These are phyloP conservation scores for Penicillium sp. DNA, from an alignment of 2,329 filamentous ascomycete species.

Conservation along the genomic window DNA sequence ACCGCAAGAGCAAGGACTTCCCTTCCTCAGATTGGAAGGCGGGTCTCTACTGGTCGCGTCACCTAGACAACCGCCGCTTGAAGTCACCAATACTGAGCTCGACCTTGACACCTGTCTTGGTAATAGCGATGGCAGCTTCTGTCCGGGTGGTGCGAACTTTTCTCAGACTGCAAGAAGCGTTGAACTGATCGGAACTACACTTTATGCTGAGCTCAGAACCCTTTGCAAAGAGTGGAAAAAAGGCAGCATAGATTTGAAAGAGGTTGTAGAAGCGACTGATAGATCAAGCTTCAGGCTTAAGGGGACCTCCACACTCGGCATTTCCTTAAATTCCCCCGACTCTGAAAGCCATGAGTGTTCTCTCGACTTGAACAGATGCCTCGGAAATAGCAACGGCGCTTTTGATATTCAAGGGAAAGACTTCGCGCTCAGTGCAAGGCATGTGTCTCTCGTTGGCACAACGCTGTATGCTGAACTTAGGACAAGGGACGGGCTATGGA, in stretches of 20 bases:
- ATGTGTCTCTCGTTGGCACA: not conserved
- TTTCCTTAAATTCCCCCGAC: too few relatives aligned
- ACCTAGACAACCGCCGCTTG: not conserved
- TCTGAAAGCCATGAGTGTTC: too few relatives aligned
- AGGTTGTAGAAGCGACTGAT: too few relatives aligned
- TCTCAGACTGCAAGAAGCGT: too few relatives aligned
- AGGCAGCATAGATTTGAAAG: too few relatives aligned
- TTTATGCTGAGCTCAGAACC: too few relatives aligned
- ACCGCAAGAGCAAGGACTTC: not conserved
- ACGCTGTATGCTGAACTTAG: not conserved
- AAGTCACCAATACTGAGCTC: not conserved
- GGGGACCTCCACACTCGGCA: too few relatives aligned
- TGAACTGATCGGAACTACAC: too few relatives aligned
- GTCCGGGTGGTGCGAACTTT: too few relatives aligned
- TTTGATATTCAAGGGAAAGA: not conserved
- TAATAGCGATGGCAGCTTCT: not conserved
- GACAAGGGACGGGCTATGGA: not conserved
- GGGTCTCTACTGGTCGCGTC: not conserved
- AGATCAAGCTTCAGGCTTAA: too few relatives aligned
- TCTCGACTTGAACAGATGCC: too few relatives aligned
- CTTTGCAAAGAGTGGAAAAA: too few relatives aligned
- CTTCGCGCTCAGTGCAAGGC: not conserved
- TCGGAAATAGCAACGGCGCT: not conserved
- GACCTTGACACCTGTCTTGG: not conserved
- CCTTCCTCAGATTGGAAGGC: not conserved